Base-by-base conservation (phyloP, 345 rosid species). In the Adansonia digitata region DNA sequence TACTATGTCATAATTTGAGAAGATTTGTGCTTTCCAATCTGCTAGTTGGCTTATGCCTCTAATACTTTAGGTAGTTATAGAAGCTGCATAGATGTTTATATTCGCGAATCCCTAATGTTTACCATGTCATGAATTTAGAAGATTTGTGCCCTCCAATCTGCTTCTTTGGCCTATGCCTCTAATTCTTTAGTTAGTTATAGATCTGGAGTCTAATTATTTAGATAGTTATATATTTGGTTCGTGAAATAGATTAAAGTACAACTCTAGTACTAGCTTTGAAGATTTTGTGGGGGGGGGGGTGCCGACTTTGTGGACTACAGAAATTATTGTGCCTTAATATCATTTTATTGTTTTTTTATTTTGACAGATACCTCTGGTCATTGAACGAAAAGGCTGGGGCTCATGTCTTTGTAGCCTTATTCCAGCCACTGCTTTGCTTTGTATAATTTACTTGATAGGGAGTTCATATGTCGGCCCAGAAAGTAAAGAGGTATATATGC, bases 401-500 rank as follows among this genome's bases (percentile, higher is more conserved):
- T 80, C 84, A 39, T 77, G 76, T 51, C 27, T 80, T 71, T 84
- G 84, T 43, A 80, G 72, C 73, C 5, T 84, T 42, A 75, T 86
- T 35, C 76, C 91, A 6, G 77, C 71, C 11, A 85, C 85, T 52
- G 68, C 86, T 68, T 48, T 88, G 74, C 75, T 90, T 71, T 85
- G 79, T 48, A 63, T 84, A 29, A 34, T 82, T 72, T 80, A 85
- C 77, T 73, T 90, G 45, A 66, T 80, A 35, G 88, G 83, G 17
- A 79, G 64, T 61, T 74, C 73, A 43, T 62, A 78, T 64, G 15
- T 88, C 43, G 78, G 75, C 14, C 87, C 89, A 17, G 77, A 84
- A 40, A 64, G 74, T 73, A 79, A 76, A 74, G 78, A 81, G 90
- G 94, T 90, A 82, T 29, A 61, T 88, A 79, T 42, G 6, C 26